Evolutionary conservation across 2,329 filamentous ascomycete species (phyloP), one percentile per base, ranked within the genome.

Genomic region (Neocucurbitaria cava): DNA sequence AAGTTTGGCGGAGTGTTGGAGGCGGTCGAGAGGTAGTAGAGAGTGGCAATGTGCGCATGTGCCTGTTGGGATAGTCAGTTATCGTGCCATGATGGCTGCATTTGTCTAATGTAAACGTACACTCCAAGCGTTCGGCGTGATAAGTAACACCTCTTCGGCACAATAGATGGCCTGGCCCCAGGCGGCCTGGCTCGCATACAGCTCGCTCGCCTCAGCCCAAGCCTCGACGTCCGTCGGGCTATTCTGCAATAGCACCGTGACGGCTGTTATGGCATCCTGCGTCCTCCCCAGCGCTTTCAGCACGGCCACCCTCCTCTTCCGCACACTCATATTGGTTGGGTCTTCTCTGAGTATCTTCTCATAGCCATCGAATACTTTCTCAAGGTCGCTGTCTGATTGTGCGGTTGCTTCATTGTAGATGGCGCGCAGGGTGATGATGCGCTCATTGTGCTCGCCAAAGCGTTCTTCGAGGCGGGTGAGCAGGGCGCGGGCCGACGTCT

Each of bases 91-190:
- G 9, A 23, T 24, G 9, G n/a, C 15, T 23, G 2, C 23, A 17
- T n/a, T 24, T 6, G 24, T 13, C 17, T 24, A 43, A 43, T 30
- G 23, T 26, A 40, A 8, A 68, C 90, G 74, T 75, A 95, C 91
- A 80, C 96, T 98, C 93, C 95, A 99, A 18, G 94, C 91, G 79
- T 96, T 96, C 3, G 95, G 94, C 48, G 87, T 85, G 52, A 96
- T 82, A 46, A 98, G 81, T 40, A 99, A 77, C 18, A 96, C 92
- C 75, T 99, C 95, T 75, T 99, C 95, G 40, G 96, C 79, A 56
- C 92, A 89, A 75, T 89, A 96, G 46, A 96, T 87, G 35, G 92
- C 90, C 75, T 98, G 94, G 13, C 87, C 79, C 70, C 90, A 92
- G 66, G 94, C 78, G 0, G 89, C 91, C 71, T 94, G 89, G 18